These are phyloP conservation scores for Crinitomyces ghanaensis DNA, from an alignment of 805 yeast genomes.

Conservation along the genomic window DNA sequence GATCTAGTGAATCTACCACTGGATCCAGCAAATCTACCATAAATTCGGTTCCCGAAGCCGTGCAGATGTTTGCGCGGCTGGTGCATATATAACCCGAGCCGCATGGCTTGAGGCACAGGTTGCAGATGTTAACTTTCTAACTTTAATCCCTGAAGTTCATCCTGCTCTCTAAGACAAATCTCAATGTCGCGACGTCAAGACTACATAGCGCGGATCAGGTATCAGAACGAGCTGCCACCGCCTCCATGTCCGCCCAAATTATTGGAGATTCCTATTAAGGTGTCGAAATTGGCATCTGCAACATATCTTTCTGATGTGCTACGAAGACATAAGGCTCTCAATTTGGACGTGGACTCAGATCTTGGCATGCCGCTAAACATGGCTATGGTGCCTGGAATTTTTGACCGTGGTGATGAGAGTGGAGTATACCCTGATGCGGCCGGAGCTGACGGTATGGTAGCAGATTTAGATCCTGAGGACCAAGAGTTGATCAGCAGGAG, in stretches of 20 bases:
- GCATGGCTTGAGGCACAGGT: too few relatives aligned
- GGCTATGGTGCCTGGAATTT: slow-evolving; percentile 50
- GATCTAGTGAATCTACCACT: too few relatives aligned
- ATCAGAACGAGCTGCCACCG: slow-evolving; percentile 80
- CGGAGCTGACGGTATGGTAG: slow-evolving; percentile 24
- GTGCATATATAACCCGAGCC: too few relatives aligned
- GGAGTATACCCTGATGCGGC: slow-evolving; percentile 28
- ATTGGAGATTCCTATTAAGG: slow-evolving; percentile 39
- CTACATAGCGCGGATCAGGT: slow-evolving; percentile 60
- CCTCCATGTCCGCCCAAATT: slow-evolving; percentile 88
- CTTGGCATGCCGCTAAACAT: slow-evolving; percentile 73
- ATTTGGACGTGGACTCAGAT: slow-evolving; percentile 38
- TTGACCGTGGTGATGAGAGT: slow-evolving; percentile 47
- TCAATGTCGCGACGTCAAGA: slow-evolving; percentile 28
- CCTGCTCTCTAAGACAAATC: too few relatives aligned
- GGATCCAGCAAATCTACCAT: too few relatives aligned
- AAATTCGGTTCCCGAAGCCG: too few relatives aligned
- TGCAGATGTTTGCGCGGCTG: too few relatives aligned
- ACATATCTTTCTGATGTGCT: slow-evolving; percentile 50
- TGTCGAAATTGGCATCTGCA: slow-evolving; percentile 39
- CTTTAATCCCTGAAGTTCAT: too few relatives aligned
- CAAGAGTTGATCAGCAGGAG: slow-evolving; percentile 53
- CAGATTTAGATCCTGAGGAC: slow-evolving; percentile 67
- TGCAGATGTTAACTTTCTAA: too few relatives aligned
- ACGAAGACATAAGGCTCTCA: slow-evolving; percentile 59